Evolutionary conservation across 441 rosid genomes (phyloP), one percentile per base, ranked within the genome.

Genomic region (Pelargonium myrrhifolium): DNA sequence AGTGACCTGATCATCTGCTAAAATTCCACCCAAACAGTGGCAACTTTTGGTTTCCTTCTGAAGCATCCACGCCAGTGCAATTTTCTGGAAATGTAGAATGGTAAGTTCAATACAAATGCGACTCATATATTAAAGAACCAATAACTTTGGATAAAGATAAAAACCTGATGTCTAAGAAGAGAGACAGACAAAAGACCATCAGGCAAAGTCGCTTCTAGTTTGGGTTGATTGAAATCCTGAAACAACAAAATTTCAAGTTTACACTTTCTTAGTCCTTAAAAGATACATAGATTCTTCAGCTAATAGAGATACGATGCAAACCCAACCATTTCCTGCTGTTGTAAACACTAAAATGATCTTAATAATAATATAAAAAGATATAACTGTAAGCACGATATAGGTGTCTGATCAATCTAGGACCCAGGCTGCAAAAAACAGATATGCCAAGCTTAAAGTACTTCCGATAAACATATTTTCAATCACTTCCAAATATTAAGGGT

Each of bases 61-160:
- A 78, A 85, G 85, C 97, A 88, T 94, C 99, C 99, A 94, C 26
- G 91, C 85, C 83, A 94, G 80, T 62, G 99, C 99, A 85, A 94
- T 94, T 81, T 87, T 94, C 99, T 94, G 87, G 62, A 73, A 62
- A 75, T 60, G 64, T 74, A 70, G 65, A 68, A 14, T 39, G 59
- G 64, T 43, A 71, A 77, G 67, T 69, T 39, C 74, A 74, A 72
- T 56, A 24, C 15, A 70, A 37, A 59, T 26, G 69, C 56, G 53
- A 22, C 26, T 59, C 24, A 67, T 21, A 42, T 65, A 76, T 58
- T 15, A 53, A 70, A 64, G 64, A 75, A 67, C 63, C 59, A 15
- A 37, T 7, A 58, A 68, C 39, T 67, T 31, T 42, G 69, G 17
- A 55, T 40, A 22, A 68, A 65, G 21, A 63, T 65, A 64, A 76